These are phyloP conservation scores for Penicillium decumbens DNA, from an alignment of 2,329 filamentous ascomycete species.

Conservation along the genomic window DNA sequence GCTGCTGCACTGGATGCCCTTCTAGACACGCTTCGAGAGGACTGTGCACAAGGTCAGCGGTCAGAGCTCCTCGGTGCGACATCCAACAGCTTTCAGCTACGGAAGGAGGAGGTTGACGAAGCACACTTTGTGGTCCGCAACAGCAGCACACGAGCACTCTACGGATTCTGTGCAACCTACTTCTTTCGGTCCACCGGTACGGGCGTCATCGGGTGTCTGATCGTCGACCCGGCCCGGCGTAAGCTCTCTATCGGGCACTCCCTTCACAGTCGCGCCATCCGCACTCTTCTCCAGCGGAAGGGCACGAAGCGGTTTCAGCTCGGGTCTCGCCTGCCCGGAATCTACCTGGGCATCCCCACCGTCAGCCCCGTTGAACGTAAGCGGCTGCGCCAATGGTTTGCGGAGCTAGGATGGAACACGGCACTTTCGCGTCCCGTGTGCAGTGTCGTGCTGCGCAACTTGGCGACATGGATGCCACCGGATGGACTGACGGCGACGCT, in stretches of 20 bases:
- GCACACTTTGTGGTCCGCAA: constrained; percentile 89
- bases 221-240: constrained; percentile 80
- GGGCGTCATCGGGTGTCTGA: constrained; percentile 76
- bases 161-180: constrained; percentile 89
- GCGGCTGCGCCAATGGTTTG: constrained; percentile 71
- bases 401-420: constrained; percentile 83
- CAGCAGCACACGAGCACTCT: constrained; percentile 83
- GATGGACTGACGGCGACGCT: constrained; percentile 71
- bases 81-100: constrained; percentile 71
- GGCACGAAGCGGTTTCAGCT: constrained; percentile 76
- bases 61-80: constrained; percentile 65
- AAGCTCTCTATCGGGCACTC: constrained; percentile 88
- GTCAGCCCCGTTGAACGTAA: constrained; percentile 58
- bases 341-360: constrained; percentile 81
- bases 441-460: constrained; percentile 68
- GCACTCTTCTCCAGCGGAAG: constrained; percentile 65
- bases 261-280: constrained; percentile 77
- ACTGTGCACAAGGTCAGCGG: constrained; percentile 56
- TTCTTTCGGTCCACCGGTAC: constrained; percentile 64
- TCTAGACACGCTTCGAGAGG: constrained; percentile 64
- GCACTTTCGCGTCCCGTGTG: constrained; percentile 59
- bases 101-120: constrained; percentile 67
- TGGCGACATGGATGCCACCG: constrained; percentile 69
- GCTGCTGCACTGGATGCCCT: constrained; percentile 68
- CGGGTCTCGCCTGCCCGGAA: constrained; percentile 73